Conservation (phyloP, 2,329 filamentous ascomycete species). For the Hortaea sp. region DNA sequence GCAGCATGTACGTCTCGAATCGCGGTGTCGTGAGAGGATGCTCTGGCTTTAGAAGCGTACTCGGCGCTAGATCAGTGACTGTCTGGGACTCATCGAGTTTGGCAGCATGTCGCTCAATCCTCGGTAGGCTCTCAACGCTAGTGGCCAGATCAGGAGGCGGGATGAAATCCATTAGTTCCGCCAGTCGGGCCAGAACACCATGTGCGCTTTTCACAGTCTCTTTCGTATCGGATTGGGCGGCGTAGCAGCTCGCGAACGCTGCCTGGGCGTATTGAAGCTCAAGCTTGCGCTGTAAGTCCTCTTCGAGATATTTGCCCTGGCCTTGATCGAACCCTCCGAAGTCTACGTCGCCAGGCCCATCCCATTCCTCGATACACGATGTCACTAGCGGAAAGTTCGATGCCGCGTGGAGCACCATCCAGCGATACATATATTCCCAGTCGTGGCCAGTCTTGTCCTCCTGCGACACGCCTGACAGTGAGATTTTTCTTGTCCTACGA, state of each 20-base stretch:
- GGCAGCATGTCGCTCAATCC: constrained; percentile 28
- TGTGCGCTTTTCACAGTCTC: constrained; percentile 53
- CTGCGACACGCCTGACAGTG: constrained; percentile 15
- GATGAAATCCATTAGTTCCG: constrained; percentile 50
- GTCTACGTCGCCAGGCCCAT: constrained; percentile 61
- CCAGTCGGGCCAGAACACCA: constrained; percentile 49
- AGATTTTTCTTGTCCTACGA: constrained; percentile 15
- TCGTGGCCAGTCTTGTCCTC: constrained; percentile 41
- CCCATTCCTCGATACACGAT: constrained; percentile 59
- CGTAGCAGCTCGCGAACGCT: constrained; percentile 57
- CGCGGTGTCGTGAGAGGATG: constrained; percentile 58
- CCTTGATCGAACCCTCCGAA: constrained; percentile 46
- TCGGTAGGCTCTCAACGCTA: constrained; percentile 33
- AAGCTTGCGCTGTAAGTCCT: constrained; percentile 50
- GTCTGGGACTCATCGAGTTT: constrained; percentile 23
- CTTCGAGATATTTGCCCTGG: constrained; percentile 45
- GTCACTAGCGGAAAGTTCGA: constrained; percentile 54
- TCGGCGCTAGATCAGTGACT: constrained; percentile 27
- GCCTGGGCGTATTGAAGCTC: constrained; percentile 57
- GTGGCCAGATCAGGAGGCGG: constrained; percentile 40
- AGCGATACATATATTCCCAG: constrained; percentile 60
- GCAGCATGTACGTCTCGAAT: constrained; percentile 44
- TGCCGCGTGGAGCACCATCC: constrained; percentile 53
- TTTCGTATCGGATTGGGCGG: constrained; percentile 49
- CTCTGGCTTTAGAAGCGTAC: constrained; percentile 44